These are phyloP conservation scores for Dactylonectria estremocensis DNA, from an alignment of 2,329 filamentous ascomycete genomes.

Conservation along the genomic window DNA sequence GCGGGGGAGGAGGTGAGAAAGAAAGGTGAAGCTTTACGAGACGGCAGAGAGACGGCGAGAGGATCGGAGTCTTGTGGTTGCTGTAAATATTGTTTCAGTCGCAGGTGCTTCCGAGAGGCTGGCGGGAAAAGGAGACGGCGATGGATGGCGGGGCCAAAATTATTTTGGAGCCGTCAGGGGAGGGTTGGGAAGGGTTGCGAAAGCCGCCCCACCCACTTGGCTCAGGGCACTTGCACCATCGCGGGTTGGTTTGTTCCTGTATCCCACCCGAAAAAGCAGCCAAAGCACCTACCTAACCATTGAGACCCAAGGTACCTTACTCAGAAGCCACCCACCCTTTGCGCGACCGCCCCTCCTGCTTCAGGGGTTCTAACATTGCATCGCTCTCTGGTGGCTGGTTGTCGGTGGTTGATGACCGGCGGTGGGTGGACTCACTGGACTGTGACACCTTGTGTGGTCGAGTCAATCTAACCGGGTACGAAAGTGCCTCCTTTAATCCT, in stretches of 20 bases:
- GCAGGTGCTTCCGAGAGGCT: slow-evolving; percentile 43
- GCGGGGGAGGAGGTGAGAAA: slow-evolving; percentile 33
- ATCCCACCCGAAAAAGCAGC: not conserved
- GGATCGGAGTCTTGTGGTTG: slow-evolving; percentile 47
- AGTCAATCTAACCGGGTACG: slow-evolving; percentile 27
- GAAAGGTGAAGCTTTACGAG: slow-evolving; percentile 47
- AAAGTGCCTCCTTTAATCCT: slow-evolving; percentile 27
- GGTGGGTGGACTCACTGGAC: slow-evolving; percentile 11
- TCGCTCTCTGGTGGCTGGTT: slow-evolving; percentile 18
- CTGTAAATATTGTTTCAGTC: slow-evolving; percentile 49
- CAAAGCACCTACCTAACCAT: no score
- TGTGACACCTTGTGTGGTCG: slow-evolving; percentile 8
- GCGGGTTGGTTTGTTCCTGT: slow-evolving; percentile 11
- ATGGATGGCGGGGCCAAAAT: slow-evolving; percentile 60
- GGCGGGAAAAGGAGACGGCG: slow-evolving; percentile 53
- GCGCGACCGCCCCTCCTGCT: slow-evolving; percentile 14
- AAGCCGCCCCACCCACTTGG: slow-evolving; percentile 27
- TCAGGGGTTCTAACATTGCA: slow-evolving; percentile 27
- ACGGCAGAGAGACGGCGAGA: slow-evolving; percentile 41
- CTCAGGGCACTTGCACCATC: not conserved
- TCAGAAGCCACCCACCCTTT: slow-evolving; percentile 10
- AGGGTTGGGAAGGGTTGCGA: slow-evolving; percentile 13
- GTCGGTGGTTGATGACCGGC: not conserved
- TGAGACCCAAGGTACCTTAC: not conserved
- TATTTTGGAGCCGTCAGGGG: slow-evolving; percentile 54